Conservation (phyloP, 2,329 filamentous ascomycete species). For the Monosporascus cannonballus region DNA sequence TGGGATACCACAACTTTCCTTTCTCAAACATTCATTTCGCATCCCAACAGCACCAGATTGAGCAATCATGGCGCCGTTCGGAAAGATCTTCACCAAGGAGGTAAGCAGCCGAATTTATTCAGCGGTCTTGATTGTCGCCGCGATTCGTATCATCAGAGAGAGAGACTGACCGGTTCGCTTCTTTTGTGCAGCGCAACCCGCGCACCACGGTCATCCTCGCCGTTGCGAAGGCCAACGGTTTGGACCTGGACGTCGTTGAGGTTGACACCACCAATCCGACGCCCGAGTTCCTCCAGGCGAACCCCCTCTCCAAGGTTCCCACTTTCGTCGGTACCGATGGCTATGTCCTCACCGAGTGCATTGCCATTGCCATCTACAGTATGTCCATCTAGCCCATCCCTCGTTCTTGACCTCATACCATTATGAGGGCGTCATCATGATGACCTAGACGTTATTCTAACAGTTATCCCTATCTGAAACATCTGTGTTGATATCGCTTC, state of each 20-base stretch:
- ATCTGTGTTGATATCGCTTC: conserved; percentile 76
- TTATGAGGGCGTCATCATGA: conserved; percentile 38
- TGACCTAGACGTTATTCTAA: conserved; percentile 70
- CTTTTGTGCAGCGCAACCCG: conserved; percentile 65
- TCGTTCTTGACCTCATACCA: conserved; percentile 3
- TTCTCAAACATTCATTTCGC: conserved; percentile 4
- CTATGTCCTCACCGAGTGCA: conserved; percentile 80
- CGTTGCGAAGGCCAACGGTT: conserved; percentile 94
- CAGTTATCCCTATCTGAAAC: conserved; percentile 99
- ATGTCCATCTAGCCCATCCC: conserved; percentile 41
- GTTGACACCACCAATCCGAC: conserved; percentile 60
- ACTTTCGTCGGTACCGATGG: conserved; percentile 90
- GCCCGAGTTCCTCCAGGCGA: conserved; percentile 76
- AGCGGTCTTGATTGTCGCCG: conserved; percentile 1
- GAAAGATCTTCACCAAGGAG: conserved; percentile 87
- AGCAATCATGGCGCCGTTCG: conserved; percentile 72
- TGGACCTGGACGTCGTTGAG: conserved; percentile 82
- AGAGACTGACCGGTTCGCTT: conserved; percentile 22
- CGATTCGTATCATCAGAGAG: too few species aligned
- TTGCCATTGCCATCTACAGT: conserved; percentile 98
- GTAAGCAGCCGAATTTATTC: conserved; percentile 41
- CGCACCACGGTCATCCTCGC: conserved; percentile 84
- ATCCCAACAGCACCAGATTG: conserved; percentile 14
- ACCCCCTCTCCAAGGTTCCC: conserved; percentile 85
- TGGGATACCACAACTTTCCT: conserved; percentile 6